Evolutionary conservation across 2,329 filamentous ascomycete genomes (phyloP).

Genomic region (Elsinoe fawcettii): DNA sequence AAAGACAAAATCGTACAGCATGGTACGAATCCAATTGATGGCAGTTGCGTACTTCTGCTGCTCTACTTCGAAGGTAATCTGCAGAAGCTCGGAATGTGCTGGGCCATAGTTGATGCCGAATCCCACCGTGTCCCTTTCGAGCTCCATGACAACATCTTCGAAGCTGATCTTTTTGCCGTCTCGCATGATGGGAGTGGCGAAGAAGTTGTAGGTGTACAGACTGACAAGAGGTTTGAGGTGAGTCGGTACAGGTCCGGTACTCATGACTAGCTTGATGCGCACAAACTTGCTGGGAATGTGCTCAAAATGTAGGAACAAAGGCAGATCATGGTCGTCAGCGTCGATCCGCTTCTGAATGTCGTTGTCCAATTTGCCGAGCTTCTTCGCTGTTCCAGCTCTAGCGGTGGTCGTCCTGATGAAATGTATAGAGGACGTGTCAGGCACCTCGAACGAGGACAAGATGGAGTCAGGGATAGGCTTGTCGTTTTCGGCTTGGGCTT

Average conservation of each 20-base stretch:
- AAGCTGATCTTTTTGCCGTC: conserved; percentile 74
- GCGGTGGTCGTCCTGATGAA: conserved; percentile 87
- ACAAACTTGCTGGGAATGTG: conserved; percentile 91
- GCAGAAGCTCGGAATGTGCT: conserved; percentile 73
- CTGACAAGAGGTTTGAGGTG: conserved; percentile 75
- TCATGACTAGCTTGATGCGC: conserved; percentile 71
- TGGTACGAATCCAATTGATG: conserved; percentile 73
- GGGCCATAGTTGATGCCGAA: conserved; percentile 66
- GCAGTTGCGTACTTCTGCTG: conserved; percentile 76
- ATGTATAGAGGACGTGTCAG: conserved; percentile 81
- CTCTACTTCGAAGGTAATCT: conserved; percentile 78
- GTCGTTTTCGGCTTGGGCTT: conserved; percentile 83
- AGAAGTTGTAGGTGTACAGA: conserved; percentile 86
- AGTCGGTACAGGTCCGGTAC: conserved; percentile 68
- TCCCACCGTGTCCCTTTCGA: conserved; percentile 84
- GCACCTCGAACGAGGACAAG: conserved; percentile 75
- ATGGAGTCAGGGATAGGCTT: conserved; percentile 73
- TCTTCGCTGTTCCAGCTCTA: conserved; percentile 67
- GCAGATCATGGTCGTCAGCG: conserved; percentile 53
- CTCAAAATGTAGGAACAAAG: conserved; percentile 94
- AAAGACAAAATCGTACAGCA: conserved; percentile 85
- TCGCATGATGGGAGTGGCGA: conserved; percentile 76
- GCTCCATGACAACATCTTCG: conserved; percentile 81
- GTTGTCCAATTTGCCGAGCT: conserved; percentile 60
- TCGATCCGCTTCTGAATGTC: conserved; percentile 70